phyloP scores from a whole-genome alignment of 2,329 filamentous ascomycete species.

The Parastagonospora avenae region DNA sequence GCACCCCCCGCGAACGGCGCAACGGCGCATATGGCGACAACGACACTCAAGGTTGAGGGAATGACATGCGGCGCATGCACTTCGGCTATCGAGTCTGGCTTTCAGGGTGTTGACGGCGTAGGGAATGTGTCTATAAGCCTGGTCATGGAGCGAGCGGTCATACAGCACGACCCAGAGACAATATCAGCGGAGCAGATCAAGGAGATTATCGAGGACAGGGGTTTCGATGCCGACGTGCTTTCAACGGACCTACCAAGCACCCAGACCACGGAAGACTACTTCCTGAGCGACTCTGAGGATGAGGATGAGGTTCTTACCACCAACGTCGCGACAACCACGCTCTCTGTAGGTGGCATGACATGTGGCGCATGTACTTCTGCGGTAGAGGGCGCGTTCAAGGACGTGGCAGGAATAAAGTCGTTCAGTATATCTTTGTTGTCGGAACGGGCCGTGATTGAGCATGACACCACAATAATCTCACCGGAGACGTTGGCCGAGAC shows the following conservation, averaged over 20 bases:
- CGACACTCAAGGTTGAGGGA: constrained; percentile 86
- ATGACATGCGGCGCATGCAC: constrained; percentile 92
- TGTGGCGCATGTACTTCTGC: constrained; percentile 89
- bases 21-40: constrained; percentile 75
- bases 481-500: constrained; percentile 62
- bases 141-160: constrained; percentile 93
- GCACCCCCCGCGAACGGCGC: constrained; percentile 30
- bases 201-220: constrained; percentile 88
- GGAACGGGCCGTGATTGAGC: constrained; percentile 83
- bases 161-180: constrained; percentile 80
- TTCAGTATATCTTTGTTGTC: constrained; percentile 85
- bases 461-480: constrained; percentile 65
- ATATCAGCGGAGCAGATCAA: constrained; percentile 76
- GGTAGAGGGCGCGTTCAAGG: constrained; percentile 79
- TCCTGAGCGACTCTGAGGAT: constrained; percentile 43
- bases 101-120: constrained; percentile 80
- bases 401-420: constrained; percentile 71
- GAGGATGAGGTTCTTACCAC: constrained; percentile 43
- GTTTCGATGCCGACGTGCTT: constrained; percentile 90
- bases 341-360: constrained; percentile 86
- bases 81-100: constrained; percentile 90
- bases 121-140: constrained; percentile 89
- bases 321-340: constrained; percentile 63
- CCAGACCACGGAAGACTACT: constrained; percentile 43
- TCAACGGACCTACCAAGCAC: constrained; percentile 73